Evolutionary conservation across 2,329 filamentous ascomycete genomes (phyloP).

Genomic region (Bretziella fagacearum): DNA sequence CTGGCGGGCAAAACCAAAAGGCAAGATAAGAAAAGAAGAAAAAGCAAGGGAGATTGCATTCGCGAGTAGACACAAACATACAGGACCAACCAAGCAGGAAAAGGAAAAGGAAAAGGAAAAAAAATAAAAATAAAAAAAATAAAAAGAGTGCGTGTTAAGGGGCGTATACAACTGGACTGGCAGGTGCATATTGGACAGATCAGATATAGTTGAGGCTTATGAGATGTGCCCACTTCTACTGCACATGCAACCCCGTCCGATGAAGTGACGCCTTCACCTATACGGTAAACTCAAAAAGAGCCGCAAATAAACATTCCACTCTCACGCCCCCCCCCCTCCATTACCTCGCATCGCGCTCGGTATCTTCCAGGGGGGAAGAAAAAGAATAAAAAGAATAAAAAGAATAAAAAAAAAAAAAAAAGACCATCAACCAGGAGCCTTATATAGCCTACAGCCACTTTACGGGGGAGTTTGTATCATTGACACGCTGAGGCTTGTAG

Average conservation of each 20-base stretch:
- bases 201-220: background rate
- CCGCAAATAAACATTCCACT: background rate
- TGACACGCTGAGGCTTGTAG: constrained; percentile 47
- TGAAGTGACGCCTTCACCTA: background rate
- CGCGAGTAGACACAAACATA: no score
- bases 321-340: background rate
- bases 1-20: no score
- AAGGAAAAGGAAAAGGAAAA: background rate
- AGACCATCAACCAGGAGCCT: background rate
- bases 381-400: no score
- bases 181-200: background rate
- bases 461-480: constrained; percentile 1
- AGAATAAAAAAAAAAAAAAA: no score
- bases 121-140: no score
- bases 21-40: no score
- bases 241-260: background rate
- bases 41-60: no score
- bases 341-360: background rate
- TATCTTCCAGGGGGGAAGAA: no score
- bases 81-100: background rate
- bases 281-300: constrained; percentile 1
- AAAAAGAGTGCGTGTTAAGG: no score
- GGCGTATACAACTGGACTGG: no score
- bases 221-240: background rate
- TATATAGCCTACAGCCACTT: background rate